Conservation (phyloP, 345 rosid genomes). For the Lepidium africanum region DNA sequence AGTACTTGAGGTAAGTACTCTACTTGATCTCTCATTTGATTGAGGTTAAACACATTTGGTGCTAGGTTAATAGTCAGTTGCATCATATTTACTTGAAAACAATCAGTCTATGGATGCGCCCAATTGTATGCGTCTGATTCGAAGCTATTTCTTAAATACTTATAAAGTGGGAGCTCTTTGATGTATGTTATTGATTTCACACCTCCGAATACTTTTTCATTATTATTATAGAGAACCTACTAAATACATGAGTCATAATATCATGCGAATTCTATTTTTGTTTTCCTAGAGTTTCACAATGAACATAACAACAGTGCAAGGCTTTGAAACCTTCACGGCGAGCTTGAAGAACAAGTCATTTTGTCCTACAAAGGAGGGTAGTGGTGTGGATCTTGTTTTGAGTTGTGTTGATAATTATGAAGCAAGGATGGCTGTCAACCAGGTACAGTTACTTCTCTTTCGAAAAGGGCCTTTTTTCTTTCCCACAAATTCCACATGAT, state of each 20-base stretch:
- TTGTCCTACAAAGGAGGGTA: constrained; percentile 62
- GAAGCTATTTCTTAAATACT: background rate
- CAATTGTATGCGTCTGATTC: background rate
- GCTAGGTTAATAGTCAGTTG: background rate
- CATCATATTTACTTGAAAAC: background rate
- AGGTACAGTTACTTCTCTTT: constrained; percentile 40
- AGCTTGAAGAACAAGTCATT: constrained; percentile 67
- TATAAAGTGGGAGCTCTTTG: background rate
- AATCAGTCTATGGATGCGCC: background rate
- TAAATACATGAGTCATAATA: background rate
- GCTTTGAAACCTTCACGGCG: constrained; percentile 79
- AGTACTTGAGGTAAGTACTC: constrained; percentile 58
- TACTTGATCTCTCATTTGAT: background rate
- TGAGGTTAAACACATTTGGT: background rate
- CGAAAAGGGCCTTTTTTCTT: background rate
- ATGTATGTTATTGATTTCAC: background rate
- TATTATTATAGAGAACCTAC: background rate
- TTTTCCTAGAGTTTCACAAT: constrained; percentile 70
- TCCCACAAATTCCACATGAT: background rate
- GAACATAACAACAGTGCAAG: constrained; percentile 91
- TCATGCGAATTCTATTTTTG: background rate
- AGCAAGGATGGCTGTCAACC: constrained; percentile 97
- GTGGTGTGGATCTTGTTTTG: constrained; percentile 88
- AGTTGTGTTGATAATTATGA: constrained; percentile 97
- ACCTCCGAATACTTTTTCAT: too few relatives aligned